Conservation (phyloP, 176 grass and related monocot genomes). For the Triticum aestivum region DNA sequence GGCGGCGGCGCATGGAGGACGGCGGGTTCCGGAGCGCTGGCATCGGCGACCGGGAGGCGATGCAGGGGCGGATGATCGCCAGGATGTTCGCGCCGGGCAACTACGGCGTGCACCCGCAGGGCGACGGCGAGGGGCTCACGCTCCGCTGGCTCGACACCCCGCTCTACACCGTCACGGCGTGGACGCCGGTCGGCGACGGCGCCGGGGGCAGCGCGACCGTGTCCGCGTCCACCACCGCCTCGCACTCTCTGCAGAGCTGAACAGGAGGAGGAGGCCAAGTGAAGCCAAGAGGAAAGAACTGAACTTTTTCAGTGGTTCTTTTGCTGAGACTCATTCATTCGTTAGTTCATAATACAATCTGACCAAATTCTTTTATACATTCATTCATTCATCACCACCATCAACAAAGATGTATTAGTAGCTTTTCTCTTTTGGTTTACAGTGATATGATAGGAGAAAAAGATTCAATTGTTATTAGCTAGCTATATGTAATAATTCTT, state of each 20-base stretch:
- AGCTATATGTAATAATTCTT: background rate
- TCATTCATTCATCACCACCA: background rate
- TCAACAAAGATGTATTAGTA: background rate
- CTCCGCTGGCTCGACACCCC: conserved; percentile 68
- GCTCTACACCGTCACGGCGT: conserved; percentile 68
- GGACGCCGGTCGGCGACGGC: background rate
- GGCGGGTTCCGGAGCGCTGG: conserved; percentile 61
- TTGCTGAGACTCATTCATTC: conserved; percentile 17
- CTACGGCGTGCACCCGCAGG: conserved; percentile 60
- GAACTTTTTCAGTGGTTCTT: conserved; percentile 24
- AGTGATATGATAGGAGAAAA: conserved; percentile 10
- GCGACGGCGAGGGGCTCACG: conserved; percentile 67
- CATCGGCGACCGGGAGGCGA: conserved; percentile 75
- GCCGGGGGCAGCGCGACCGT: background rate
- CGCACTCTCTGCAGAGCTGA: conserved; percentile 8
- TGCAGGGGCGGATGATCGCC: conserved; percentile 76
- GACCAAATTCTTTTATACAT: conserved; percentile 19
- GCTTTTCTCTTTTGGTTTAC: conserved; percentile 12
- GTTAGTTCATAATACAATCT: conserved; percentile 6
- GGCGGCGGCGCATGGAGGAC: conserved; percentile 76
- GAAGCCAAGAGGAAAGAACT: conserved; percentile 12
- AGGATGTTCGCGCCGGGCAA: conserved; percentile 72
- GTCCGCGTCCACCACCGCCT: background rate
- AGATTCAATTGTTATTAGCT: conserved; percentile 14
- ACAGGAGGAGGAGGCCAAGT: background rate